Evolutionary conservation across 495 filamentous ascomycete genomes (phyloP).

Genomic region (Cudoniella acicularis): DNA sequence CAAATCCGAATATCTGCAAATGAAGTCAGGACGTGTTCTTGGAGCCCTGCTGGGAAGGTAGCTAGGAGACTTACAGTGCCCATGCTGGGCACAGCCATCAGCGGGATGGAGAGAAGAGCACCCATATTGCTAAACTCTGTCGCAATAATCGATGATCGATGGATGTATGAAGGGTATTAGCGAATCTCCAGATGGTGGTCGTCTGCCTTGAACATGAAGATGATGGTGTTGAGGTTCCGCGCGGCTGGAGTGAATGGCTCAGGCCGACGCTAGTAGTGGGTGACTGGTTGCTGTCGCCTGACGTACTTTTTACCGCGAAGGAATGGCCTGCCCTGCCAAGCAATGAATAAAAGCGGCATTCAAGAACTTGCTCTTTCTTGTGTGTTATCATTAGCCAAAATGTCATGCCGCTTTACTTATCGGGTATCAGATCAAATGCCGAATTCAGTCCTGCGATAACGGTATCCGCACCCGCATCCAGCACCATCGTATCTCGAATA

Average conservation of each 20-base stretch:
- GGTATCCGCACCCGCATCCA: neutral
- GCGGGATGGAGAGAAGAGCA: constrained; percentile 81
- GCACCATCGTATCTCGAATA: neutral
- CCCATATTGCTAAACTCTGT: constrained; percentile 60
- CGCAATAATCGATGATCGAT: neutral
- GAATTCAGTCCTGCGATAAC: neutral
- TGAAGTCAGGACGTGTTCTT: constrained; percentile 24
- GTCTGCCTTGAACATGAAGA: neutral
- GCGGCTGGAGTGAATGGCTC: neutral
- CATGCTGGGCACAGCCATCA: constrained; percentile 82
- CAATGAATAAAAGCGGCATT: neutral
- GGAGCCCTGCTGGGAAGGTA: neutral
- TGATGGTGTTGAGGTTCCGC: neutral
- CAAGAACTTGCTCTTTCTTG: neutral
- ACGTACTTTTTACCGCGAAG: neutral
- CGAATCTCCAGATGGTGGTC: neutral
- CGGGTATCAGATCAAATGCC: neutral
- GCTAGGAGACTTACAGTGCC: constrained; percentile 62
- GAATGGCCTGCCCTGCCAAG: too few relatives aligned
- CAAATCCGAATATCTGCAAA: constrained; percentile 67
- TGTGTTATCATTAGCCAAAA: too few relatives aligned
- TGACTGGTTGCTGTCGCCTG: neutral
- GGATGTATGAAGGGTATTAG: neutral
- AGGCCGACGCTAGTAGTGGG: neutral
- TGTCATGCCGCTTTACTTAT: neutral